phyloP scores from a whole-genome alignment of 2,329 filamentous ascomycete genomes.

The Fusarium zealandicum region DNA sequence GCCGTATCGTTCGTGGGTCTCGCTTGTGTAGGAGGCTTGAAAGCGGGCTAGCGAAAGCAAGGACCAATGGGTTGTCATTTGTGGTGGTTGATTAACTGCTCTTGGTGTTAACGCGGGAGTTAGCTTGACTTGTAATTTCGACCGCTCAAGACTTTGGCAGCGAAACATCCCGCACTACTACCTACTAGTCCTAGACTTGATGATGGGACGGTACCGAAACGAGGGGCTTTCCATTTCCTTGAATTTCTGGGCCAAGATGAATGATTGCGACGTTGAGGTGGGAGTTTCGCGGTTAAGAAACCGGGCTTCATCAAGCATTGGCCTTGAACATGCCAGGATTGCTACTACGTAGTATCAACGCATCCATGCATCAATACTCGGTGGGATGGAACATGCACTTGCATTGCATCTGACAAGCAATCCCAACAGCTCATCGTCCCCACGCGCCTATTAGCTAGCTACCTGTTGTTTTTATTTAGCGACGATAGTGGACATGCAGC shows the following conservation, averaged over 20 bases:
- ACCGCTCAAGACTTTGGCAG: constrained; percentile 34
- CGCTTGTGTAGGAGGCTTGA: constrained; percentile 2
- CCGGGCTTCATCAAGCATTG: constrained; percentile 5
- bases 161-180: constrained; percentile 18
- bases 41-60: constrained; percentile 2
- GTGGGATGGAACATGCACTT: constrained; percentile 21
- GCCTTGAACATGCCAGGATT: constrained; percentile 7
- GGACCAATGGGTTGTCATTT: constrained; percentile 19
- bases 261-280: constrained; percentile 5
- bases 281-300: constrained; percentile 2
- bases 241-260: background rate
- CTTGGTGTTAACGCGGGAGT: constrained; percentile 7
- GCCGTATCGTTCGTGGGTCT: constrained; percentile 4
- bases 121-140: constrained; percentile 28
- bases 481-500: background rate
- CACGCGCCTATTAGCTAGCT: background rate
- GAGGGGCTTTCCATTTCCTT: constrained; percentile 11
- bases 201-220: constrained; percentile 7
- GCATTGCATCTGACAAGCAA: constrained; percentile 19
- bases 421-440: constrained; percentile 5
- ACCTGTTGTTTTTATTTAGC: too few relatives aligned
- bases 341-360: too few relatives aligned
- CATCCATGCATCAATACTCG: constrained; percentile 5
- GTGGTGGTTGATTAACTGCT: constrained; percentile 6
- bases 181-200: too few relatives aligned